These are phyloP conservation scores for Claviceps fusiformis DNA, from an alignment of 2,329 filamentous ascomycete genomes.

Conservation along the genomic window DNA sequence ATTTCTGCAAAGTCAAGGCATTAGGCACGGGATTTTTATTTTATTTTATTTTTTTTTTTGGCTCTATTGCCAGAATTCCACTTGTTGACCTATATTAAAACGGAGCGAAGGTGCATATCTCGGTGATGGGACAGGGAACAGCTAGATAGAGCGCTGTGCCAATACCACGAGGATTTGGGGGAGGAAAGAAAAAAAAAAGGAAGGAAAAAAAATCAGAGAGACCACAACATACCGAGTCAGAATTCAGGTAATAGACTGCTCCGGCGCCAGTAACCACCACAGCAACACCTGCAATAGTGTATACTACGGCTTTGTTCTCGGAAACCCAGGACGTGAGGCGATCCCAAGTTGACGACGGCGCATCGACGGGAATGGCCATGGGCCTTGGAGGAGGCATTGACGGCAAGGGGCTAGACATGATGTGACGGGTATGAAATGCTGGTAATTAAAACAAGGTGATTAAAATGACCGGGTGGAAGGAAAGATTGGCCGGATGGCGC, in stretches of 20 bases:
- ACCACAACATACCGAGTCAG: conserved; percentile 34
- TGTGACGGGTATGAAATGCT: conserved; percentile 11
- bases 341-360: conserved; percentile 69
- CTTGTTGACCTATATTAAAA: background rate
- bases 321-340: conserved; percentile 82
- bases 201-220: background rate
- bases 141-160: background rate
- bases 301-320: conserved; percentile 90
- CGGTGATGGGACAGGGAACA: background rate
- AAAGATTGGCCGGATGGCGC: conserved; percentile 12
- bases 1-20: conserved; percentile 21
- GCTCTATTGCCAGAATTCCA: background rate
- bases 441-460: conserved; percentile 10
- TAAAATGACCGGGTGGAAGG: conserved; percentile 13
- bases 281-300: conserved; percentile 90
- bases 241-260: conserved; percentile 78
- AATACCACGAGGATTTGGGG: background rate
- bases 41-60: background rate
- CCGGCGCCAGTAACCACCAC: conserved; percentile 84
- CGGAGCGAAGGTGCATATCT: background rate
- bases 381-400: conserved; percentile 33
- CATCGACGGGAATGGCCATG: conserved; percentile 34
- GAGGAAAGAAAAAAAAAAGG: background rate
- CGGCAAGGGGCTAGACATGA: conserved; percentile 33
- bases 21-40: background rate